Evolutionary conservation across 2,329 filamentous ascomycete species (phyloP).

Genomic region (Cytospora chrysosperma): DNA sequence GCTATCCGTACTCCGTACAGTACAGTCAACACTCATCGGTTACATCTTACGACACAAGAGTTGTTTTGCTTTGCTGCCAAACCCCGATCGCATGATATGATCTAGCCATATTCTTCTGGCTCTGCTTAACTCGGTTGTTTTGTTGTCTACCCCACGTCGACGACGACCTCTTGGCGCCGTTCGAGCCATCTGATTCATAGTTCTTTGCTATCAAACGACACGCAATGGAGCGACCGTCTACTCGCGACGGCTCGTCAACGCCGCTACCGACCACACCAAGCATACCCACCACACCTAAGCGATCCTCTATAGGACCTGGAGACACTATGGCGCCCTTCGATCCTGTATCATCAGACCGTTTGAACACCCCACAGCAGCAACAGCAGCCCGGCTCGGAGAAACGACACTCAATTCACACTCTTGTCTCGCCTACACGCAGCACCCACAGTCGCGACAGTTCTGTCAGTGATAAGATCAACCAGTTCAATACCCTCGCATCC

Average conservation of each 20-base stretch:
- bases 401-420: constrained; percentile 25
- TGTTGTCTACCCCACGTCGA: background rate
- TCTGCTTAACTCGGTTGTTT: background rate
- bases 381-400: constrained; percentile 36
- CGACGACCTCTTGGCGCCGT: background rate
- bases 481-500: constrained; percentile 66
- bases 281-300: constrained; percentile 16
- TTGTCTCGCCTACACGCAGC: constrained; percentile 38
- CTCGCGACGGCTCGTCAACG: constrained; percentile 17
- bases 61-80: background rate
- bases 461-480: constrained; percentile 67
- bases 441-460: constrained; percentile 56
- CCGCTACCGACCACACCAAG: constrained; percentile 11
- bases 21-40: constrained; percentile 1
- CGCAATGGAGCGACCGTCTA: constrained; percentile 19
- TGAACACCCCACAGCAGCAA: constrained; percentile 43
- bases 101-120: background rate
- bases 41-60: background rate
- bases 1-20: background rate
- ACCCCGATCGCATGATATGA: background rate
- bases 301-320: constrained; percentile 1
- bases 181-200: background rate
- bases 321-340: constrained; percentile 48
- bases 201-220: background rate
- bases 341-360: constrained; percentile 62